phyloP scores from a whole-genome alignment of 176 grass and related monocot genomes.

The Oryza glaberrima region DNA sequence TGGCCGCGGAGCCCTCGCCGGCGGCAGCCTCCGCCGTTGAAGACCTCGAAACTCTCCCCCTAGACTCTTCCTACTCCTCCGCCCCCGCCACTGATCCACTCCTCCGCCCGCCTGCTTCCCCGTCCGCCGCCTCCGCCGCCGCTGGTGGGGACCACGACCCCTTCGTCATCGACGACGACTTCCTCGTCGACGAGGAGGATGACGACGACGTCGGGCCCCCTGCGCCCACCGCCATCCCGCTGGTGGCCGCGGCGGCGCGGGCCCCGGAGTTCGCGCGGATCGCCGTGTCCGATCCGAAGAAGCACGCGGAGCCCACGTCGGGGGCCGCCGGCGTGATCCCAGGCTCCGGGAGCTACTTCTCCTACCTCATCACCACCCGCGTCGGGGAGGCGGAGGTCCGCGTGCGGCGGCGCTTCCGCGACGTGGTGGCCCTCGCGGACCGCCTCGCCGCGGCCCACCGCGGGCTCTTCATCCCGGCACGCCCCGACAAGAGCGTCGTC shows the following conservation, averaged over 20 bases:
- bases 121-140: neutral
- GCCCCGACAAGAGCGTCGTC: slow-evolving; percentile 88
- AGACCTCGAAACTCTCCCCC: slow-evolving; percentile 71
- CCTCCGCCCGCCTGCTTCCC: slow-evolving; percentile 57
- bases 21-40: slow-evolving; percentile 45
- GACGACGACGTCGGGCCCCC: slow-evolving; percentile 14
- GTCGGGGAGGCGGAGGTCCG: slow-evolving; percentile 41
- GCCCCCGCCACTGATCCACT: slow-evolving; percentile 64
- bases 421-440: slow-evolving; percentile 75
- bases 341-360: slow-evolving; percentile 76
- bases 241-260: neutral
- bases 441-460: slow-evolving; percentile 63
- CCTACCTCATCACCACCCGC: slow-evolving; percentile 73
- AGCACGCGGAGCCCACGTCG: slow-evolving; percentile 62
- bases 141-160: slow-evolving; percentile 25
- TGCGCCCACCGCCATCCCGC: neutral
- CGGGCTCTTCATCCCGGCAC: slow-evolving; percentile 65
- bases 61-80: slow-evolving; percentile 54
- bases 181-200: neutral
- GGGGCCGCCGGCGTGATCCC: slow-evolving; percentile 49
- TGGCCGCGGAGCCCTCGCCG: slow-evolving; percentile 71
- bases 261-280: slow-evolving; percentile 54
- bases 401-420: slow-evolving; percentile 82
- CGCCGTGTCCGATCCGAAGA: slow-evolving; percentile 85
- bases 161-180: slow-evolving; percentile 53